Percentiles rank a stretch among this genome's conserved stretches.
phyloP scores from a whole-genome alignment of 2,329 filamentous ascomycete species.

The Aureobasidium sp. region DNA sequence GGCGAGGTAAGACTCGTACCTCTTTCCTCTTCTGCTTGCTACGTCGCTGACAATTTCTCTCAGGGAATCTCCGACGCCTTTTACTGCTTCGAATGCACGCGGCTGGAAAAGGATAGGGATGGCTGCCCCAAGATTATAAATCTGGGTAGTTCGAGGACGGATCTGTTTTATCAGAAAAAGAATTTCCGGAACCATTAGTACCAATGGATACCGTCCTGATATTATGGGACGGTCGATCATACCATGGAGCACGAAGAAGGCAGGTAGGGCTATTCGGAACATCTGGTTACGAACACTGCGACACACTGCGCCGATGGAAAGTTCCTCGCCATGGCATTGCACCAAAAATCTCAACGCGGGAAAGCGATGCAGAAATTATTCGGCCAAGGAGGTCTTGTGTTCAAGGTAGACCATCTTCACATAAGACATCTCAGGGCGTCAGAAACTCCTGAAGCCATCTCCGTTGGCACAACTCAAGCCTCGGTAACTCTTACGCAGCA shows the following conservation, averaged over 20 bases:
- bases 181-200: constrained; percentile 54
- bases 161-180: constrained; percentile 76
- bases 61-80: constrained; percentile 91
- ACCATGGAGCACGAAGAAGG: neutral
- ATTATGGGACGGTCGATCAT: neutral
- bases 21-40: neutral
- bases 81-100: constrained; percentile 98
- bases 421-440: neutral
- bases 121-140: constrained; percentile 99
- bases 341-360: neutral
- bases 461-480: neutral
- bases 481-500: neutral
- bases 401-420: neutral
- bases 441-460: neutral
- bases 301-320: neutral
- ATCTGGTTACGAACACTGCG: neutral
- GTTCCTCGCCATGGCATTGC: neutral
- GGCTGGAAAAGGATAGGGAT: constrained; percentile 92
- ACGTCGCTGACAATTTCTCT: neutral
- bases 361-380: neutral
- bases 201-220: neutral
- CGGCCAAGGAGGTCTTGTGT: neutral
- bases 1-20: constrained; percentile 53
- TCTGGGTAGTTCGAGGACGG: constrained; percentile 87
- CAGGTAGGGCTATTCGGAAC: too few relatives aligned